Conservation (phyloP, 768 basidiomycete genomes). For the Boletus eberwhitei region DNA sequence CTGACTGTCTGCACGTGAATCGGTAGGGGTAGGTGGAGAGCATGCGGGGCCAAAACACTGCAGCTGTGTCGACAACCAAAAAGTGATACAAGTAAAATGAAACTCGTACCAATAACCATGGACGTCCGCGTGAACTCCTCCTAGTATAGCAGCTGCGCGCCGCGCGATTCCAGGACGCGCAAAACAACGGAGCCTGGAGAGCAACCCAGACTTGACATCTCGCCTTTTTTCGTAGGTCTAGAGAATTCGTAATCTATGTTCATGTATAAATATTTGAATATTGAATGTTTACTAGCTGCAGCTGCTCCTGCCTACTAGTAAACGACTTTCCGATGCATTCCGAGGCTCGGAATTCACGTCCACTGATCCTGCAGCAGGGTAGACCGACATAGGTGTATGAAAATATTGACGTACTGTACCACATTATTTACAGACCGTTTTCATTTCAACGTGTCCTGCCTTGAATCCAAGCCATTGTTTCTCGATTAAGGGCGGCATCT, state of each 20-base stretch:
- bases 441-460: background rate
- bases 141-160: background rate
- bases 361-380: too few species aligned
- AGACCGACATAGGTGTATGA: background rate
- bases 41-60: background rate
- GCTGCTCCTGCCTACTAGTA: background rate
- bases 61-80: background rate
- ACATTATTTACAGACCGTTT: background rate
- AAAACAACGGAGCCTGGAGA: too few species aligned
- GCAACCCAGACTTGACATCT: background rate
- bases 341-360: background rate
- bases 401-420: background rate
- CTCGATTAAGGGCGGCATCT: background rate
- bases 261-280: background rate
- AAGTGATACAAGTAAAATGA: background rate
- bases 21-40: background rate
- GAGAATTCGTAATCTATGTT: background rate
- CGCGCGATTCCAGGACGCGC: background rate
- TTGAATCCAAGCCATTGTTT: background rate
- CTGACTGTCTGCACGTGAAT: too few species aligned
- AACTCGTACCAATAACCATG: background rate
- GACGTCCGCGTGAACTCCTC: too few species aligned
- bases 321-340: background rate
- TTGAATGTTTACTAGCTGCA: background rate
- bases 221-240: background rate